phyloP scores from a whole-genome alignment of 768 basidiomycete species.

The Strobilomyces confusus region DNA sequence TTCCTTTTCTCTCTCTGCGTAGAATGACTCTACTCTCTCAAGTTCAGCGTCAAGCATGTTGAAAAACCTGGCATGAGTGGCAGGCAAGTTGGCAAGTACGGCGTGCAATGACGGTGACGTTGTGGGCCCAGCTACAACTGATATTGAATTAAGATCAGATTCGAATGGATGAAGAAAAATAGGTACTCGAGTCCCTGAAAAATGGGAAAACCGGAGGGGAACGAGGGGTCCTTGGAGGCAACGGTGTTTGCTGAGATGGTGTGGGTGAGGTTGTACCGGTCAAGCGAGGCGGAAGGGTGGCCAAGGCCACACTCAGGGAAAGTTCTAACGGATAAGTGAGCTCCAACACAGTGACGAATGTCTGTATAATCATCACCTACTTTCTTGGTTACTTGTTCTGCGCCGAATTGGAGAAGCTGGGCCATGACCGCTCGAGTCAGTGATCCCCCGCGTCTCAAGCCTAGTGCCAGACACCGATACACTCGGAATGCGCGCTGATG shows the following conservation, averaged over 20 bases:
- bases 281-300: conserved; percentile 1
- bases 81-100: conserved; percentile 52
- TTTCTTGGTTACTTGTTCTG: not conserved
- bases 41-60: conserved; percentile 72
- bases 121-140: conserved; percentile 12
- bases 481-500: not conserved
- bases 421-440: not conserved
- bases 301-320: not conserved
- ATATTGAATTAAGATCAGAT: not conserved
- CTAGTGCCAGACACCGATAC: not conserved
- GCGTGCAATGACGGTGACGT: conserved; percentile 39
- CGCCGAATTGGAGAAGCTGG: not conserved
- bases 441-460: not conserved
- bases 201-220: not conserved
- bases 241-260: not conserved
- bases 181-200: conserved; percentile 13
- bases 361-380: conserved; percentile 9
- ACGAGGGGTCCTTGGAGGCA: not conserved
- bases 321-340: conserved; percentile 3
- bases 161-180: not conserved
- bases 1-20: conserved; percentile 62
- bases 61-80: conserved; percentile 69
- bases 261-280: not conserved
- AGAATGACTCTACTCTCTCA: conserved; percentile 85
- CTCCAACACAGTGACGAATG: not conserved